phyloP scores from a whole-genome alignment of 768 basidiomycete species.

The Clitopilus hobsonii region DNA sequence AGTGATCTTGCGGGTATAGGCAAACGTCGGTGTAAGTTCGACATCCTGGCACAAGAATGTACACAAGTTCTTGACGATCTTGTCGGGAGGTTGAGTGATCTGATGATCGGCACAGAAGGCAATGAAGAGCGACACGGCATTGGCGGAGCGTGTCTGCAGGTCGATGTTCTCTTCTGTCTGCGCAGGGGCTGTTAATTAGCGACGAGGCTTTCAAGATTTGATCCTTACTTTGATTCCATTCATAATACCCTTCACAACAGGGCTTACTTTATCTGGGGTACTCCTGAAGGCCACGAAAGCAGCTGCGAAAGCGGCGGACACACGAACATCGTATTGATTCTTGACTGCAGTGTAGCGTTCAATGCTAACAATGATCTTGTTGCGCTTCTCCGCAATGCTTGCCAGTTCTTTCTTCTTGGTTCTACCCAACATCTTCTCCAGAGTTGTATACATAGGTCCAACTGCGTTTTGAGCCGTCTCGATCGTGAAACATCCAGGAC shows the following conservation, averaged over 20 bases:
- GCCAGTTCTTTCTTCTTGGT: constrained; percentile 77
- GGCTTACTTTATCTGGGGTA: constrained; percentile 91
- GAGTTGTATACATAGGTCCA: constrained; percentile 61
- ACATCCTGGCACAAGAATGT: constrained; percentile 94
- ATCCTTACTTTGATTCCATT: constrained; percentile 86
- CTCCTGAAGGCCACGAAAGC: constrained; percentile 85
- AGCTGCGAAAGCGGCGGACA: constrained; percentile 86
- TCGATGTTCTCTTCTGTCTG: constrained; percentile 87
- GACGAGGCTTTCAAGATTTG: not conserved
- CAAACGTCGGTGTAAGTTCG: constrained; percentile 86
- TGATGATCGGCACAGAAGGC: constrained; percentile 74
- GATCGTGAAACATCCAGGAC: constrained; percentile 69
- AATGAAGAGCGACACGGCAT: constrained; percentile 83
- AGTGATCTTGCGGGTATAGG: constrained; percentile 50
- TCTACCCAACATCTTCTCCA: constrained; percentile 71
- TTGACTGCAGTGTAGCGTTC: constrained; percentile 81
- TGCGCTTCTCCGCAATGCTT: constrained; percentile 71
- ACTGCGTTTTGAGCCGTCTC: constrained; percentile 71
- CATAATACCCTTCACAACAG: constrained; percentile 95
- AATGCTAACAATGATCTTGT: constrained; percentile 62
- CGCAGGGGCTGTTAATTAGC: constrained; percentile 5
- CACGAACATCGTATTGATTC: constrained; percentile 79
- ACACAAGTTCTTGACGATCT: constrained; percentile 96
- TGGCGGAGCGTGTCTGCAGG: constrained; percentile 84
- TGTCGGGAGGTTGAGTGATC: constrained; percentile 83